Evolutionary conservation across 345 rosid genomes (phyloP).

Genomic region (Sonneratia alba): DNA sequence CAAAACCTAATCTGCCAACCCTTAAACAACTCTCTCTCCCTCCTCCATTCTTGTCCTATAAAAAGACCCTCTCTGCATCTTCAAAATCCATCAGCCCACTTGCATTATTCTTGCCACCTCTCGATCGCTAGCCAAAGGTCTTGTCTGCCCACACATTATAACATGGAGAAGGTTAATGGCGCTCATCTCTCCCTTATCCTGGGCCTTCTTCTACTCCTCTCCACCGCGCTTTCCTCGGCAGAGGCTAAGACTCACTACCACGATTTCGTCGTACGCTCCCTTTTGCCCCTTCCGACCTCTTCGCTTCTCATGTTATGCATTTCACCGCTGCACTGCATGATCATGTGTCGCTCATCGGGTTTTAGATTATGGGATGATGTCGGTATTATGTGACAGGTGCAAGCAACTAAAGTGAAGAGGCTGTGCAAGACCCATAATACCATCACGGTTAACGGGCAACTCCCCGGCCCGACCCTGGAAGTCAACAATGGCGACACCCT

Average conservation of each 20-base stretch:
- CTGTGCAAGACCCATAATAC: constrained; percentile 68
- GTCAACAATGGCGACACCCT: constrained; percentile 64
- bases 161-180: neutral
- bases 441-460: constrained; percentile 91
- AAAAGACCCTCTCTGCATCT: neutral
- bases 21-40: constrained; percentile 14
- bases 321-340: too few relatives aligned
- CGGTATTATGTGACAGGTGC: constrained; percentile 31
- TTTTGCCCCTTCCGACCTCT: neutral
- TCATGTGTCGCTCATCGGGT: too few relatives aligned
- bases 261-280: constrained; percentile 57
- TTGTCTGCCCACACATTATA: neutral
- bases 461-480: constrained; percentile 86
- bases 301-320: too few relatives aligned
- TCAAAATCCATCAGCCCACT: neutral
- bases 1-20: constrained; percentile 69
- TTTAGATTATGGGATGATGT: neutral
- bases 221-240: constrained; percentile 25
- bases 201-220: constrained; percentile 24
- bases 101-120: neutral
- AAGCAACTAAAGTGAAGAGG: constrained; percentile 85
- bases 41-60: constrained; percentile 16
- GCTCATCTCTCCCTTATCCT: constrained; percentile 13
- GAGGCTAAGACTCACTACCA: constrained; percentile 50
- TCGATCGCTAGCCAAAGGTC: neutral